A percentile compares a stretch with the other conserved stretches of the same genome.
These are phyloP conservation scores for Kipferlia bialata DNA, from an alignment of 78 protist species.

Conservation along the genomic window DNA sequence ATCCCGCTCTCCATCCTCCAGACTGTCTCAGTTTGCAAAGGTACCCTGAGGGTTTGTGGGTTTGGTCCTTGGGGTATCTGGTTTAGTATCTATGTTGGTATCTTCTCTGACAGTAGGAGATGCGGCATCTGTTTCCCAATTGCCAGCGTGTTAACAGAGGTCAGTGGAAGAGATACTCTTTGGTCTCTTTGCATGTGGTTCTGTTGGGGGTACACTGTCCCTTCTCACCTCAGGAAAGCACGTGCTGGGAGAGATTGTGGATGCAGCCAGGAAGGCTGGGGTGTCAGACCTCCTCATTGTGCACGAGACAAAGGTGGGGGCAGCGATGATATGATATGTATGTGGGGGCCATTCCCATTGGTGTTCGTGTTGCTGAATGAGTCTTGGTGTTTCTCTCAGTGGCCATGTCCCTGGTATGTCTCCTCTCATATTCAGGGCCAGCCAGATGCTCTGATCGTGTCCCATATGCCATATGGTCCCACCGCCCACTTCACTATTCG, in stretches of 20 bases:
- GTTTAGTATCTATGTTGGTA: not conserved
- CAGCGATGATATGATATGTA: slow-evolving; percentile 7
- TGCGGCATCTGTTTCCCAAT: slow-evolving; percentile 78
- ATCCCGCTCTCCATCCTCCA: slow-evolving; percentile 72
- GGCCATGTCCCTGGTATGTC: not conserved
- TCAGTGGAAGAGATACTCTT: slow-evolving; percentile 20
- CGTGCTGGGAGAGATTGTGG: slow-evolving; percentile 70
- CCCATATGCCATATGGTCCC: slow-evolving; percentile 97
- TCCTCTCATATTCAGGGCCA: too few relatives aligned
- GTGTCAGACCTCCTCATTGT: slow-evolving; percentile 87
- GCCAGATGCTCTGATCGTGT: slow-evolving; percentile 70
- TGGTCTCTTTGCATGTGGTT: slow-evolving; percentile 2
- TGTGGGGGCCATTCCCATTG: not conserved
- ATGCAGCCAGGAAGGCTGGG: slow-evolving; percentile 60
- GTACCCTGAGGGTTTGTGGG: too few relatives aligned
- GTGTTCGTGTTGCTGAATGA: slow-evolving; percentile 5
- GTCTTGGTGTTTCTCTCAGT: not conserved
- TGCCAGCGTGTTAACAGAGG: slow-evolving; percentile 84
- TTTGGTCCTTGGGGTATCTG: not conserved
- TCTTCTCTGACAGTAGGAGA: too few relatives aligned
- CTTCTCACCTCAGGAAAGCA: too few relatives aligned
- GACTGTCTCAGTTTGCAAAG: slow-evolving; percentile 79
- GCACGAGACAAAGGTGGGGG: slow-evolving; percentile 85
- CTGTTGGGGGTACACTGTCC: not conserved
- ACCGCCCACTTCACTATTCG: slow-evolving; percentile 90